Conservation (phyloP, 1,284 basidiomycete genomes). For the Melampsora larici-populina region DNA sequence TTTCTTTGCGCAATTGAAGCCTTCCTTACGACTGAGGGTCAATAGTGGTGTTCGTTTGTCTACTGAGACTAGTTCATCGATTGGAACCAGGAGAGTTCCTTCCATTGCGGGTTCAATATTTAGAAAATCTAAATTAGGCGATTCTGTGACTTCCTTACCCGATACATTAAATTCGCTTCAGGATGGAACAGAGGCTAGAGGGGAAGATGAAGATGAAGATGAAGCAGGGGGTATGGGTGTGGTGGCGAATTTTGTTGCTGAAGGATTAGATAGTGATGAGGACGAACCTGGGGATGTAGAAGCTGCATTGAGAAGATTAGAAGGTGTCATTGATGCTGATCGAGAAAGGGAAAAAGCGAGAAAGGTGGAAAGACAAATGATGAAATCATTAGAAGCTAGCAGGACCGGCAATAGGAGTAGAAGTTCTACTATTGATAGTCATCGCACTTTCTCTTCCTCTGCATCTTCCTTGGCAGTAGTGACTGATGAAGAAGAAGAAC, state of each 20-base stretch:
- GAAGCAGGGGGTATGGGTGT: slow-evolving; percentile 42
- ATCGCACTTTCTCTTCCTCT: slow-evolving; percentile 9
- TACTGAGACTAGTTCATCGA: slow-evolving; percentile 43
- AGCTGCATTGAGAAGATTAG: slow-evolving; percentile 69
- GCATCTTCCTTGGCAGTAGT: slow-evolving; percentile 17
- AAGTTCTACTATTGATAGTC: slow-evolving; percentile 8
- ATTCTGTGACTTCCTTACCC: neutral
- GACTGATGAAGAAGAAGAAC: slow-evolving; percentile 44
- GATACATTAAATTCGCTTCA: slow-evolving; percentile 5
- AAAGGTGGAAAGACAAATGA: slow-evolving; percentile 77
- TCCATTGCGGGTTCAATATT: slow-evolving; percentile 42
- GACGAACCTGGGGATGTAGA: slow-evolving; percentile 70
- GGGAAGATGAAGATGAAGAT: slow-evolving; percentile 45
- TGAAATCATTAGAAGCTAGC: slow-evolving; percentile 37
- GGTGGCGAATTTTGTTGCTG: slow-evolving; percentile 64
- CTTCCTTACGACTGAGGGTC: neutral
- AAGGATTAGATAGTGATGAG: slow-evolving; percentile 64
- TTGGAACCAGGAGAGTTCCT: slow-evolving; percentile 42
- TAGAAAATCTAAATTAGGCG: slow-evolving; percentile 22
- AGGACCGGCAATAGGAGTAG: slow-evolving; percentile 9
- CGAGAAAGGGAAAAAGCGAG: slow-evolving; percentile 66
- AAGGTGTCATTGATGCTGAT: slow-evolving; percentile 73
- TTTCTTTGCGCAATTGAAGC: slow-evolving; percentile 23
- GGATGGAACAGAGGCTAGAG: neutral
- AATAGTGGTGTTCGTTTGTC: slow-evolving; percentile 12